Evolutionary conservation across 202 grass and related monocot genomes (phyloP), one percentile per base, ranked within the genome.

Genomic region (Cymbopogon flexuosus): DNA sequence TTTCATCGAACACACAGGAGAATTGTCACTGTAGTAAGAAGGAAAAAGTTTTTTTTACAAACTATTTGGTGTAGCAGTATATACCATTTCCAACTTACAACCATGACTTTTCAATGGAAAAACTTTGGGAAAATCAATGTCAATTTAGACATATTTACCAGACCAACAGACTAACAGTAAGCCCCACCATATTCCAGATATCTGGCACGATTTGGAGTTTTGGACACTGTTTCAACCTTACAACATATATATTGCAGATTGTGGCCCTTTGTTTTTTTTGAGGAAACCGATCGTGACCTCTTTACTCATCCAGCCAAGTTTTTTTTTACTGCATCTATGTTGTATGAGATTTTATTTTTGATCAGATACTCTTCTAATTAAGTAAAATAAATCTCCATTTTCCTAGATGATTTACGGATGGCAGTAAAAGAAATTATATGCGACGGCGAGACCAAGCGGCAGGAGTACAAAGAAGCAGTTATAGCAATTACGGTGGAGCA

Each of bases 361-460:
- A 45, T 65, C 22, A 23, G 54, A 39, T 24, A 24, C 54, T 62
- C 58, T 72, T 79, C 0, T 76, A 22, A 76, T 40, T 67, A 70
- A 58, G 23, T 58, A 58, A 58, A 63, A 71, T 79, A 34, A 22
- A 33, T 15, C 40, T 76, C 29, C 21, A 46, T 76, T 87, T 72
- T 15, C 11, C 36, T 84, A 98, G 92, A 98, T 83, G 90, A 98
- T 84, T 83, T 95, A 45, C 76, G 92, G 73, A 86, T 95, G 88
- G 92, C 92, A 34, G 92, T 98, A 41, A 95, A 98, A 91, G 90
- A 98, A 86, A 83, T 98, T n/a, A 89, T 95, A 78, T 98, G 96
- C 56, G 96, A 98, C 52, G 85, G 71, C 18, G 83, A 79, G 19
- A 81, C 86, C 0, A 88, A 95, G 52, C 72, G 83, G 29, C 51